These are phyloP conservation scores for Salix dunnii DNA, from an alignment of 345 rosid genomes.

Conservation along the genomic window DNA sequence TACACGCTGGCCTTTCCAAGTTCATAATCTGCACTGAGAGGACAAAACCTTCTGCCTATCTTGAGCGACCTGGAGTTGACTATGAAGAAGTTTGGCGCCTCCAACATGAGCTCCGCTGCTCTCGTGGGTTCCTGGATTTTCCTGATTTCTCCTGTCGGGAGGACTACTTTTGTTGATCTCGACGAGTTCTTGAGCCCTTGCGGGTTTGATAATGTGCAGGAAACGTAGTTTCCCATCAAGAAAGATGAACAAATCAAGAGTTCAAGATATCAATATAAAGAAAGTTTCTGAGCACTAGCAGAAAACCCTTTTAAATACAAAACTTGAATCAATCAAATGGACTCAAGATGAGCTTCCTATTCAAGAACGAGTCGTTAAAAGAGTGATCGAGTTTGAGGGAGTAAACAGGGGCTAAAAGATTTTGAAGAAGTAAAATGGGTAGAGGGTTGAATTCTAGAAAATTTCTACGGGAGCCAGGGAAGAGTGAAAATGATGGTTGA, in stretches of 20 bases:
- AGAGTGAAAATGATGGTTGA: not conserved
- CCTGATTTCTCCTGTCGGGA: conserved; percentile 19
- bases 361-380: not conserved
- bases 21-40: conserved; percentile 17
- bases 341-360: too few relatives aligned
- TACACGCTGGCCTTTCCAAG: conserved; percentile 12
- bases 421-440: not conserved
- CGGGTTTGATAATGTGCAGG: conserved; percentile 4
- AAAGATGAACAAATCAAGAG: not conserved
- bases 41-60: conserved; percentile 13
- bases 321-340: too few relatives aligned
- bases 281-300: too few relatives aligned
- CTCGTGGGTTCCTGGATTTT: conserved; percentile 7
- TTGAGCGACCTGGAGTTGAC: conserved; percentile 4
- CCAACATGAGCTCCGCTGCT: conserved; percentile 25
- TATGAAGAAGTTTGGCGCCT: conserved; percentile 20
- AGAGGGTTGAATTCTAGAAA: not conserved
- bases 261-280: not conserved
- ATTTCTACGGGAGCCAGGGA: not conserved
- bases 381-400: not conserved
- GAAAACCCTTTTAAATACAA: too few relatives aligned
- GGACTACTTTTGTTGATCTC: conserved; percentile 6
- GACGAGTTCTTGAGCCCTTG: not conserved
- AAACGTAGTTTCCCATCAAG: conserved; percentile 20
- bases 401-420: not conserved